A percentile compares a stretch with the other conserved stretches of the same genome.
phyloP scores from a whole-genome alignment of 208 protist genomes.

The Wallacemonas collosoma region DNA sequence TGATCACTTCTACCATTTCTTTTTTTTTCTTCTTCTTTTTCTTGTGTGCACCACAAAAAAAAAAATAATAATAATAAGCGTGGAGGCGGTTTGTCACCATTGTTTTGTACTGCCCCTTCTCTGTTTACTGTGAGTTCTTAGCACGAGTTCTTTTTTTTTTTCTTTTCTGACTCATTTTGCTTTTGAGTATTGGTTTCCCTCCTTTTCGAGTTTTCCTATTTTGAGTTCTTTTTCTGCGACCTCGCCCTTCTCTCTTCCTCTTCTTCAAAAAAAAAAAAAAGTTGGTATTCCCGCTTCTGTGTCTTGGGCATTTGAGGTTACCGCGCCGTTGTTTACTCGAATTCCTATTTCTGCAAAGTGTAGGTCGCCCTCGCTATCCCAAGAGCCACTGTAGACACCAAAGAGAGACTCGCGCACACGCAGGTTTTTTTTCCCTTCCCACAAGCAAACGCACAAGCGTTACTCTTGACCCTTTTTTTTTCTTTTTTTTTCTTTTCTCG shows the following conservation, averaged over 20 bases:
- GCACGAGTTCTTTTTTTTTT: slow-evolving; percentile 4
- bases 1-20: slow-evolving; percentile 2
- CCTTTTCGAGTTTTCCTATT: background rate
- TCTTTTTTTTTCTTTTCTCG: slow-evolving; percentile 1
- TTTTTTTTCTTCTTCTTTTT: slow-evolving; percentile 11
- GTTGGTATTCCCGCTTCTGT: too few species aligned
- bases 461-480: background rate
- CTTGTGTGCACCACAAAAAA: background rate
- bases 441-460: too few species aligned
- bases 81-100: background rate
- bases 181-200: background rate
- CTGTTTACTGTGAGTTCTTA: background rate
- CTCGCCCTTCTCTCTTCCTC: background rate
- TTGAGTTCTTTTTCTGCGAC: background rate
- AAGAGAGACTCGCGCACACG: too few species aligned
- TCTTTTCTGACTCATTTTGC: background rate
- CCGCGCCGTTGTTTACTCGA: too few species aligned
- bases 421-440: background rate
- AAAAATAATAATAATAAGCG: too few species aligned
- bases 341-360: too few species aligned
- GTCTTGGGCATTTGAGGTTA: too few species aligned
- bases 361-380: too few species aligned
- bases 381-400: too few species aligned
- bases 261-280: background rate
- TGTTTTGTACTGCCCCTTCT: slow-evolving; percentile 9